These are phyloP conservation scores for Pelagophyceae sp. DNA, from an alignment of 352 stramenopile species.

Conservation along the genomic window DNA sequence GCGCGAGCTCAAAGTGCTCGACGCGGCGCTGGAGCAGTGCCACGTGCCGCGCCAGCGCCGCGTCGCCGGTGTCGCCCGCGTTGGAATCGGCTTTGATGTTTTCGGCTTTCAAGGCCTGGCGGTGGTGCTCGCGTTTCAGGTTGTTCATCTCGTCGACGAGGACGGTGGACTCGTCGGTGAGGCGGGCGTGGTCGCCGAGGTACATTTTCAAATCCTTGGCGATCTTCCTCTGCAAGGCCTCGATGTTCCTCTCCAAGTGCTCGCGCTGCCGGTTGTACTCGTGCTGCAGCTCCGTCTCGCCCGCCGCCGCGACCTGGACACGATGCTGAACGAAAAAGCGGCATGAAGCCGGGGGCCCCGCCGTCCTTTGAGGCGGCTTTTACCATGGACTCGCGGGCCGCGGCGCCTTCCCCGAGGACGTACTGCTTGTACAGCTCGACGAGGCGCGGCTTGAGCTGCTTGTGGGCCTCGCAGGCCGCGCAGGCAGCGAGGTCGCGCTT, in stretches of 20 bases:
- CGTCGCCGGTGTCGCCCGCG: background rate
- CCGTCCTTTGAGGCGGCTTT: background rate
- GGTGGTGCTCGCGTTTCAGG: slow-evolving; percentile 61
- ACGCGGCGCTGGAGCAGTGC: background rate
- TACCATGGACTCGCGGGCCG: background rate
- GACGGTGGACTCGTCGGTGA: slow-evolving; percentile 67
- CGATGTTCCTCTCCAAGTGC: slow-evolving; percentile 79
- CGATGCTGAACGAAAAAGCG: too few relatives aligned
- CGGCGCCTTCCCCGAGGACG: slow-evolving; percentile 21
- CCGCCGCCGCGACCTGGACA: slow-evolving; percentile 26
- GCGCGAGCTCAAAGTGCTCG: background rate
- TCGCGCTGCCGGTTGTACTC: slow-evolving; percentile 80
- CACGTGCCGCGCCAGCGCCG: background rate
- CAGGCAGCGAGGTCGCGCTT: slow-evolving; percentile 67
- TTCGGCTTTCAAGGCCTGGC: slow-evolving; percentile 45
- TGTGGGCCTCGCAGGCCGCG: slow-evolving; percentile 62
- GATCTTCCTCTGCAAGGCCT: slow-evolving; percentile 73
- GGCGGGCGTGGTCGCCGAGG: slow-evolving; percentile 38
- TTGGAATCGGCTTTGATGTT: slow-evolving; percentile 10
- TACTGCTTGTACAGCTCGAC: slow-evolving; percentile 51
- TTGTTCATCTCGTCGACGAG: slow-evolving; percentile 85
- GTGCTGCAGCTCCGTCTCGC: slow-evolving; percentile 54
- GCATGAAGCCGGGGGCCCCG: background rate
- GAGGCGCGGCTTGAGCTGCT: slow-evolving; percentile 62
- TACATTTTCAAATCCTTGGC: slow-evolving; percentile 55